These are phyloP conservation scores for Silene vulgaris DNA, from an alignment of 179 eudicot genomes.

Conservation along the genomic window DNA sequence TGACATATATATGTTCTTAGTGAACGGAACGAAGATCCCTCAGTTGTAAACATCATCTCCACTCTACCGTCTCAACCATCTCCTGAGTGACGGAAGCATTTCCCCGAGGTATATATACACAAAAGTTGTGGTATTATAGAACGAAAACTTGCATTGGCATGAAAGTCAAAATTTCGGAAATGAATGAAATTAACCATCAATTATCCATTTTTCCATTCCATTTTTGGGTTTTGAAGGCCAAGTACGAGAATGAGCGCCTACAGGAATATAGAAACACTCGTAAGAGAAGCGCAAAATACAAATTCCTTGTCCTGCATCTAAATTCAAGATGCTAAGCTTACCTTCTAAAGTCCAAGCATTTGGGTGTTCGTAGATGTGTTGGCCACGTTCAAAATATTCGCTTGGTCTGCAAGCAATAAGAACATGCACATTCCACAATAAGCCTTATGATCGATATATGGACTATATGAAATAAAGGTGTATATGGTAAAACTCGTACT, in stretches of 20 bases:
- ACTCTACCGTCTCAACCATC: neutral
- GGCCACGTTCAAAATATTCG: conserved; percentile 26
- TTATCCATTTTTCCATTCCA: neutral
- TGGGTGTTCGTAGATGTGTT: conserved; percentile 21
- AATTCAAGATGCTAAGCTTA: neutral
- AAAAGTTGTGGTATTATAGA: neutral
- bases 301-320: neutral
- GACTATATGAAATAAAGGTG: neutral
- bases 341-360: conserved; percentile 27
- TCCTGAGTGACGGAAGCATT: neutral
- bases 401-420: conserved; percentile 26
- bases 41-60: neutral
- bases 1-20: neutral
- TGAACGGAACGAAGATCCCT: conserved; percentile 2
- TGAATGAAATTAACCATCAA: conserved; percentile 4
- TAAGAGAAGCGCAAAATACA: neutral
- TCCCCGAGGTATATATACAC: neutral
- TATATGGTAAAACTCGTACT: conserved; percentile 26
- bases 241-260: neutral
- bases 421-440: neutral
- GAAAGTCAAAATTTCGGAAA: neutral
- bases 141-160: conserved; percentile 6
- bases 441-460: neutral
- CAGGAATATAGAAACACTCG: neutral
- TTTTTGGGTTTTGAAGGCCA: neutral